phyloP scores from a whole-genome alignment of 306 rosid genomes.

The Prunus mongolica region DNA sequence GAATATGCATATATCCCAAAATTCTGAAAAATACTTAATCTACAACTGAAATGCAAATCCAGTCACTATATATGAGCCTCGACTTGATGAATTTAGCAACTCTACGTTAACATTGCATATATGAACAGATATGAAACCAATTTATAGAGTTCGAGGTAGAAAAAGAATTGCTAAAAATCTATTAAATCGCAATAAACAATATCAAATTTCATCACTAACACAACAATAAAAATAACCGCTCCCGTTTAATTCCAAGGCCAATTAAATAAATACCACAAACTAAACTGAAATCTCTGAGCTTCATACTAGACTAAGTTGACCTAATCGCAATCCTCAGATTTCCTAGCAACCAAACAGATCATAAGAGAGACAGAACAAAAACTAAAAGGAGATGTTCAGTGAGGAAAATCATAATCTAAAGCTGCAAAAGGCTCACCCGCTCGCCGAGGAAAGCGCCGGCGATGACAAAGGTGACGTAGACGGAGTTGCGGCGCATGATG shows the following conservation, averaged over 20 bases:
- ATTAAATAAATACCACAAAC: background rate
- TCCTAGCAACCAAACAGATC: background rate
- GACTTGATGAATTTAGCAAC: background rate
- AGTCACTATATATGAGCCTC: background rate
- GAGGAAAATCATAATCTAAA: background rate
- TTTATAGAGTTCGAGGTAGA: background rate
- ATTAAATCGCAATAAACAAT: background rate
- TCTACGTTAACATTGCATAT: background rate
- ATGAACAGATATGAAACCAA: background rate
- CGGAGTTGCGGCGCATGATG: slow-evolving; percentile 90
- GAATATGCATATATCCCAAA: background rate
- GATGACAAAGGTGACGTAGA: slow-evolving; percentile 71
- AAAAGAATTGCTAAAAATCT: background rate
- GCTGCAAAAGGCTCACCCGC: slow-evolving; percentile 47
- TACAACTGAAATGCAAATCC: background rate
- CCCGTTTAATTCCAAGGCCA: background rate
- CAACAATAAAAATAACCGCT: background rate
- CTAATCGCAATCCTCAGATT: slow-evolving; percentile 15
- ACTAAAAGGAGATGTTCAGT: background rate
- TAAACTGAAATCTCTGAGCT: background rate
- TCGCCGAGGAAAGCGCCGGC: slow-evolving; percentile 95
- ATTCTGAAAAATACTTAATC: background rate
- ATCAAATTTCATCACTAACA: background rate
- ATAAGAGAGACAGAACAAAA: background rate
- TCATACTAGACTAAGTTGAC: background rate